These are phyloP conservation scores for Penicillium nordicum DNA, from an alignment of 2,329 filamentous ascomycete genomes.

Conservation along the genomic window DNA sequence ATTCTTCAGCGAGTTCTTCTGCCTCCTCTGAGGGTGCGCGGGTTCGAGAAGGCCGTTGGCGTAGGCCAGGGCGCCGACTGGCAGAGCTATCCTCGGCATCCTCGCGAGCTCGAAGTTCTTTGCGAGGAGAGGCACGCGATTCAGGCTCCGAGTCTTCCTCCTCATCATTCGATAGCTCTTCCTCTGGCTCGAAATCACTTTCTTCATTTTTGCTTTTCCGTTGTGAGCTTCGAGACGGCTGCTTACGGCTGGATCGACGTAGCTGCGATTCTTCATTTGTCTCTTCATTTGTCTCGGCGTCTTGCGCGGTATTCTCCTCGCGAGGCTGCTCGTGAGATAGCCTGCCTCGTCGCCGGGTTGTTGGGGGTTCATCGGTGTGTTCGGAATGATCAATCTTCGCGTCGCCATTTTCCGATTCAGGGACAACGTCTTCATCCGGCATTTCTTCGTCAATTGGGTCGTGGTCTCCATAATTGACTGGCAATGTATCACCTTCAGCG, in stretches of 20 bases:
- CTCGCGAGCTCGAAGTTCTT: constrained; percentile 40
- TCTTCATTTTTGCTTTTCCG: constrained; percentile 53
- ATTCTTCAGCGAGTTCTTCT: constrained; percentile 58
- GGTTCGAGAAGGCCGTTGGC: constrained; percentile 49
- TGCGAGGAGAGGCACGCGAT: constrained; percentile 43
- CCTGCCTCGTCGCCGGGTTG: constrained; percentile 45
- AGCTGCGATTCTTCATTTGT: constrained; percentile 31
- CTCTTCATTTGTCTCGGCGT: constrained; percentile 34
- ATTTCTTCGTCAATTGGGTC: constrained; percentile 35
- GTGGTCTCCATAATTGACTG: constrained; percentile 16
- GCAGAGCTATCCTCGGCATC: constrained; percentile 48
- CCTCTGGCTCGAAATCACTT: constrained; percentile 62
- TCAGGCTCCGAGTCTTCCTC: constrained; percentile 54
- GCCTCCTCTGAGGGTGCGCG: constrained; percentile 47
- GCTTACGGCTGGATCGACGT: constrained; percentile 42
- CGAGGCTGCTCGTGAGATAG: constrained; percentile 23
- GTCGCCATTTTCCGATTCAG: constrained; percentile 42
- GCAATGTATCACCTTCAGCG: constrained; percentile 32
- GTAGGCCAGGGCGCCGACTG: constrained; percentile 52
- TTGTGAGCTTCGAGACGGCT: constrained; percentile 41
- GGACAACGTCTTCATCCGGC: constrained; percentile 38
- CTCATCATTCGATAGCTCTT: constrained; percentile 52
- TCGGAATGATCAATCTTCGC: constrained; percentile 33
- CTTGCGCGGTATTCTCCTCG: constrained; percentile 29
- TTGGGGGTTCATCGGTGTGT: constrained; percentile 55